Evolutionary conservation across 371 early-diverging fungal genomes (phyloP), one percentile per base, ranked within the genome.

Genomic region (Syncephalastrum contaminatum): DNA sequence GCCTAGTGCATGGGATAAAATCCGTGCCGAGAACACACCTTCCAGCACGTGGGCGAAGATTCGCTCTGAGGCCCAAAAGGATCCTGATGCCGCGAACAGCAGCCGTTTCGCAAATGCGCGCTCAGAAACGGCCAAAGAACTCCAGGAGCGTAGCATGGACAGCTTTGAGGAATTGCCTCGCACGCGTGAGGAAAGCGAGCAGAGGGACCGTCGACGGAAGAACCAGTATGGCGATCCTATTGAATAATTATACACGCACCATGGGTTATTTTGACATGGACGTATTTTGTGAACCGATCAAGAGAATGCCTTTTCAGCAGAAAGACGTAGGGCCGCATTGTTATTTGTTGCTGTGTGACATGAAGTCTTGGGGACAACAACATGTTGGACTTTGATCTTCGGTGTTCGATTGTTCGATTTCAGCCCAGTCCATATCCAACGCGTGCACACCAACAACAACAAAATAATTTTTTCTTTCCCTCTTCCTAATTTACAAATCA

Each of bases 221-320:
- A 77, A 69, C 57, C 76, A 71, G 49, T 77, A 69, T 69, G 77
- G 77, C 10, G 77, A 77, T 56, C 49, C 54, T 5, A 50, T 62
- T 18, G 51, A 54, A 24, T 62, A 58, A 49, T 15, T 3, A n/a
- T 13, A 39, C 18, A 15, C 24, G 10, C 36, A 30, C 2, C 8
- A 5, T 30, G 5, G 2, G 8, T 30, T 30, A 2, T 30, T 2
- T 30, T 6, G 36, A 30, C 36, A 0, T 30, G 36, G 36, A 30
- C 10, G 10, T 12, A 25, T 5, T 8, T 1, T 30, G 36, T 30
- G 36, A 30, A 30, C 5, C 25, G 2, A 25, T 25, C 25, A 25
- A 25, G 5, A 5, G 25, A 25, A 4, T 25, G 25, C 5, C 5
- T 25, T 25, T 5, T 25, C 25, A 25, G 5, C 2, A 25, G 5